These are phyloP conservation scores for Puya raimondii DNA, from an alignment of 176 grass and related monocot species.

Conservation along the genomic window DNA sequence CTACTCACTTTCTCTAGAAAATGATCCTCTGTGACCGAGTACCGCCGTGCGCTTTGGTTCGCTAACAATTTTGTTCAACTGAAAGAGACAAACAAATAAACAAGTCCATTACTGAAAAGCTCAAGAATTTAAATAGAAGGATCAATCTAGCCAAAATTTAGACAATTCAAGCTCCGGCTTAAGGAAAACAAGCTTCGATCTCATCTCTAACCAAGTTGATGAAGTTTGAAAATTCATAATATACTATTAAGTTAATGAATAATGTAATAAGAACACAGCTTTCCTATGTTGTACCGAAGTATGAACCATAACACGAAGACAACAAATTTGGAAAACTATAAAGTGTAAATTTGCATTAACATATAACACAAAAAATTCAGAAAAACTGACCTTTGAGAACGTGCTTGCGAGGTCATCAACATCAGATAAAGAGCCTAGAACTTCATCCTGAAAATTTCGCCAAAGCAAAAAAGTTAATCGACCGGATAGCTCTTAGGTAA, in stretches of 20 bases:
- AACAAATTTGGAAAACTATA: no score
- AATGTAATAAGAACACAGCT: no score
- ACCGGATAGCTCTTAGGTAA: background rate
- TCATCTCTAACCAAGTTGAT: no score
- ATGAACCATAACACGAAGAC: no score
- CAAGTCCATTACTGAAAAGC: background rate
- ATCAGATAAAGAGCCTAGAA: constrained; percentile 35
- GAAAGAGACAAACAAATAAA: constrained; percentile 24
- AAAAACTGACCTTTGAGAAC: constrained; percentile 48
- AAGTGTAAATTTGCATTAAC: background rate
- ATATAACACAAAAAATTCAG: constrained; percentile 6
- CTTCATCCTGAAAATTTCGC: constrained; percentile 35
- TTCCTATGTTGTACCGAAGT: no score
- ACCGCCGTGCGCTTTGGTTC: constrained; percentile 34
- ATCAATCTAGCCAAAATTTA: background rate
- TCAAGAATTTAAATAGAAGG: background rate
- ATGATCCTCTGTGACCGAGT: constrained; percentile 34
- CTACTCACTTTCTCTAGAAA: constrained; percentile 54
- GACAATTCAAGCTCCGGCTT: background rate
- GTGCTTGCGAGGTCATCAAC: constrained; percentile 51
- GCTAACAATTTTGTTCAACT: constrained; percentile 35
- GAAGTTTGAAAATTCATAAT: no score
- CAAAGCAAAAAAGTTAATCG: constrained; percentile 6
- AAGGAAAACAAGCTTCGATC: no score
- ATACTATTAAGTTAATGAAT: no score